These are phyloP conservation scores for Pichia manshurica DNA, from an alignment of 805 yeast species.

Conservation along the genomic window DNA sequence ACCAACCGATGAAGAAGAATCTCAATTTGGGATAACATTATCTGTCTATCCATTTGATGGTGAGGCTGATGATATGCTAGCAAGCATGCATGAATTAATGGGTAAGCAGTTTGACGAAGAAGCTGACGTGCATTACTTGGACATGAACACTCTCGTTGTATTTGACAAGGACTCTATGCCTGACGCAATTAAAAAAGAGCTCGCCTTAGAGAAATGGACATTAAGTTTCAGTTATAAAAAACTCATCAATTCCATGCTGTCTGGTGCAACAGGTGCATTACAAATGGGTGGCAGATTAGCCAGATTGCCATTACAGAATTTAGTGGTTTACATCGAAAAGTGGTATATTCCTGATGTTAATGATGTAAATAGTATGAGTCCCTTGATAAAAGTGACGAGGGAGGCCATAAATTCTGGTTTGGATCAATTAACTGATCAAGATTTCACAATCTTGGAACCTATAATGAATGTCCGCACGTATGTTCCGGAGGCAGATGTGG, in stretches of 20 bases:
- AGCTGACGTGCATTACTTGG: conserved; percentile 35
- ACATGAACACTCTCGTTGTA: conserved; percentile 45
- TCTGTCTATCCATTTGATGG: conserved; percentile 31
- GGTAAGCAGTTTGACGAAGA: conserved; percentile 29
- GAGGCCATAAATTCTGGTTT: conserved; percentile 38
- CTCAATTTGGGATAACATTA: conserved; percentile 21
- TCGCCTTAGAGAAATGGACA: conserved; percentile 38
- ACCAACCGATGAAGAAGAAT: neutral
- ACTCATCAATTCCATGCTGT: conserved; percentile 46
- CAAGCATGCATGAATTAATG: conserved; percentile 26
- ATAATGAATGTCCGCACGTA: conserved; percentile 70
- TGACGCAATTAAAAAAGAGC: conserved; percentile 18
- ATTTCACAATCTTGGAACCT: conserved; percentile 73
- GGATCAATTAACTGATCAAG: conserved; percentile 19
- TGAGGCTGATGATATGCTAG: conserved; percentile 25
- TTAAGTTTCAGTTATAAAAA: conserved; percentile 40
- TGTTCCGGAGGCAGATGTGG: conserved; percentile 67
- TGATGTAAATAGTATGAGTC: conserved; percentile 37
- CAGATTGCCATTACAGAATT: conserved; percentile 53
- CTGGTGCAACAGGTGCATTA: conserved; percentile 56
- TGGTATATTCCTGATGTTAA: conserved; percentile 45
- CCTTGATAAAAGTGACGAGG: conserved; percentile 43
- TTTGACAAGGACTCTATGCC: conserved; percentile 31
- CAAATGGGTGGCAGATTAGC: conserved; percentile 64
- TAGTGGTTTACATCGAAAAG: conserved; percentile 45